Base-by-base conservation (phyloP, 805 yeast genomes). In the Maudiozyma saulgeensis region DNA sequence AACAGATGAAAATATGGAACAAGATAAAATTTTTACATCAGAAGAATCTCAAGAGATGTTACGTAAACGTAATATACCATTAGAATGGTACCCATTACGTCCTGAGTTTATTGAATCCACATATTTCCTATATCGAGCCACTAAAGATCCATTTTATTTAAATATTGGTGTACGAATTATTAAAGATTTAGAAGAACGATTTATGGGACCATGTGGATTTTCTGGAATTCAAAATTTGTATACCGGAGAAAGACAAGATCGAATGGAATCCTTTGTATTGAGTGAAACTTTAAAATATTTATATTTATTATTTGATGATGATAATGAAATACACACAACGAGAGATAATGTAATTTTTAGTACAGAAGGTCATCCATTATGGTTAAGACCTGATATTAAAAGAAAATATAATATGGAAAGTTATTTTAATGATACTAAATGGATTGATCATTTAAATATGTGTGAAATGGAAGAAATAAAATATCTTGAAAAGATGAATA, bases 91-190 rank as follows among this genome's bases (percentile, higher is more conserved):
- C 59, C 96, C 96, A 2, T 70, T 90, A 42, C 71, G 98, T 48
- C 98, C 98, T 0, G 98, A 90, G 62, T 87, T 89, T 56, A 76
- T 87, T 41, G 98, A 90, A 62, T 85, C 95, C 0, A 87, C 95
- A 0, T 90, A 88, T 64, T 82, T 83, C 60, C 68, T 90, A 15
- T 89, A 84, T 60, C 70, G 84, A 40, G 95, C 96, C 1, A 90
- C 97, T 0, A 75, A 71, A 49, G 98, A 90, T 62, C 96, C 96
- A 2, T 73, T 88, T 59, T 89, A 82, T 63, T 68, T 90, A 18
- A 79, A 81, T 48, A 78, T 87, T 31, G 97, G 96, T 1, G 79
- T 78, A 51, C 72, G 80, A 26, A 69, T 87, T 6, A 62, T 90
- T 50, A 57, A 74, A 1, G 79, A 82, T 49, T 73, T 85, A 28